Percentiles rank a stretch among this genome's conserved stretches.
Evolutionary conservation across 306 rosid genomes (phyloP).

Genomic region (Casuarina cunninghamiana): DNA sequence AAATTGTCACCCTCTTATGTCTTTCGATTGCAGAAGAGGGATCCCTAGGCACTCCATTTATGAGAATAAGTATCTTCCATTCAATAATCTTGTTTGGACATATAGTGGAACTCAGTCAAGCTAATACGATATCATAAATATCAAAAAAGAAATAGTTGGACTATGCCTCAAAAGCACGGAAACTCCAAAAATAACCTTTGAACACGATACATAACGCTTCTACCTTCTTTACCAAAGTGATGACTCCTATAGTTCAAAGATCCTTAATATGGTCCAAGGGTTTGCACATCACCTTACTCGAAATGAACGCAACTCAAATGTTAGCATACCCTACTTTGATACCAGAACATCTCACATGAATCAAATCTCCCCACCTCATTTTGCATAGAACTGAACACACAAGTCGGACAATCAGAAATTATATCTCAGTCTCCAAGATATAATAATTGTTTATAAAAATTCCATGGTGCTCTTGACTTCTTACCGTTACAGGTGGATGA

Average conservation of each 20-base stretch:
- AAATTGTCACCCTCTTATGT: neutral
- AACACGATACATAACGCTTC: neutral
- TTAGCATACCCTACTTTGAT: neutral
- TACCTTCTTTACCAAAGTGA: neutral
- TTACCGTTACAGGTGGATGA: too few species aligned
- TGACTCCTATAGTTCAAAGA: neutral
- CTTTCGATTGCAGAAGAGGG: neutral
- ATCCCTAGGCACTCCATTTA: neutral
- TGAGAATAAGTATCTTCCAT: neutral
- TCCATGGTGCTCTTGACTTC: neutral
- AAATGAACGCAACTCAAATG: too few species aligned
- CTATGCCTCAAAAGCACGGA: neutral
- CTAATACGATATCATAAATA: neutral
- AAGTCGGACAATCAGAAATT: neutral
- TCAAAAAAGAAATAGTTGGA: neutral
- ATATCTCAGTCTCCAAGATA: neutral
- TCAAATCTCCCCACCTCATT: neutral
- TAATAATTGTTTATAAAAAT: neutral
- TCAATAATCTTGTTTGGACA: neutral
- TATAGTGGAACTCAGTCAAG: neutral
- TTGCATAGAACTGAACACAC: neutral
- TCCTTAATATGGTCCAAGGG: neutral
- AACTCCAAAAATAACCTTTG: neutral
- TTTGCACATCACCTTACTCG: neutral
- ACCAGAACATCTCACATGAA: neutral